Conservation (phyloP, 371 early-diverging fungal genomes). For the Saksenaea oblongispora region DNA sequence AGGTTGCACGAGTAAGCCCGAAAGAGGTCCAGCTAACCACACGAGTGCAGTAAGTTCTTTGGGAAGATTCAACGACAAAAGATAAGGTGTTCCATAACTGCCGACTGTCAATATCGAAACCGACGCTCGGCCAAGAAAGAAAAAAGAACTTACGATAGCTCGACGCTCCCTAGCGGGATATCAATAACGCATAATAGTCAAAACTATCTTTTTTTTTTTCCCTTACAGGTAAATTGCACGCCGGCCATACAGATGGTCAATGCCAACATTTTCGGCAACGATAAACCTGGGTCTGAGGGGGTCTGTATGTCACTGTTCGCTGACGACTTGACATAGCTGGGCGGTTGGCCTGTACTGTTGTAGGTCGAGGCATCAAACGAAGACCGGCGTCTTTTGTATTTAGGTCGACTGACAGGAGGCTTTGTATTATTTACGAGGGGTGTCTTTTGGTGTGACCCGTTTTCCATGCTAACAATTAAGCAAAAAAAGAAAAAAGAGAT, state of each 20-base stretch:
- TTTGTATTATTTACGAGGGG: conserved; percentile 16
- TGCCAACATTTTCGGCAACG: conserved; percentile 13
- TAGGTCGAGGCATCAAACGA: conserved; percentile 52
- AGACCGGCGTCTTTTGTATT: conserved; percentile 40
- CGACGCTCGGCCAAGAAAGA: neutral
- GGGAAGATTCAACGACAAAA: conserved; percentile 66
- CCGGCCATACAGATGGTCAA: conserved; percentile 56
- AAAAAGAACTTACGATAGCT: conserved; percentile 46
- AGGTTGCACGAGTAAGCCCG: conserved; percentile 50
- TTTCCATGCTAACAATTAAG: conserved; percentile 7
- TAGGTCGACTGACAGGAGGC: conserved; percentile 42
- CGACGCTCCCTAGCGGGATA: conserved; percentile 52
- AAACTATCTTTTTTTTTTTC: neutral
- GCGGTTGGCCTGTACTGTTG: conserved; percentile 34
- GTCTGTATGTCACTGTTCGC: neutral
- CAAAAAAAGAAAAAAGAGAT: conserved; percentile 3
- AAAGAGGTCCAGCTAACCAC: conserved; percentile 86
- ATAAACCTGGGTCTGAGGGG: conserved; percentile 14
- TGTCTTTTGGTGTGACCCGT: conserved; percentile 15
- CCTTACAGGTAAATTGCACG: conserved; percentile 67
- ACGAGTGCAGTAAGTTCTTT: conserved; percentile 66
- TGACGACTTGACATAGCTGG: conserved; percentile 16
- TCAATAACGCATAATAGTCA: neutral
- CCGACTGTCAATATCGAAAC: neutral
- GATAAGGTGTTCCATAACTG: conserved; percentile 80